A percentile compares a stretch with the other conserved stretches of the same genome.
Conservation (phyloP, 73 alveolate species). For the Symbiodinium natans region DNA sequence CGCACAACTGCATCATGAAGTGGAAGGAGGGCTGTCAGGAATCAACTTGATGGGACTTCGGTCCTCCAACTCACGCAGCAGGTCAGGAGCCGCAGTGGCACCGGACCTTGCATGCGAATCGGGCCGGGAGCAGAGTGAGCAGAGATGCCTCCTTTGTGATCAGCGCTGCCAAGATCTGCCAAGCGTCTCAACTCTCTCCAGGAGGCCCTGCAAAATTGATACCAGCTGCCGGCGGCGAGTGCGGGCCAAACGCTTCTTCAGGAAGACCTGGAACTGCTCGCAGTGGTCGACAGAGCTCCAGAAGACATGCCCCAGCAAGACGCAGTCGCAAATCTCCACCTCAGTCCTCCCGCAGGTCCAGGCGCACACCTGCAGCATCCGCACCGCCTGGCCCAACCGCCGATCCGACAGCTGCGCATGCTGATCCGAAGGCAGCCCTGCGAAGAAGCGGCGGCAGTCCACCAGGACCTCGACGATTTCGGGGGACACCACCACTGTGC, state of each 20-base stretch:
- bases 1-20: too few species aligned
- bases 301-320: conserved; percentile 41
- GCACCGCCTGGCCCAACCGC: conserved; percentile 82
- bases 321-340: conserved; percentile 68
- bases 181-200: conserved; percentile 72
- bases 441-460: conserved; percentile 39
- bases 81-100: neutral
- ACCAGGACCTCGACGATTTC: conserved; percentile 16
- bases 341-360: neutral
- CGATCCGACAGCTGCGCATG: conserved; percentile 53
- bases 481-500: neutral
- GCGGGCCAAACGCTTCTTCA: conserved; percentile 47
- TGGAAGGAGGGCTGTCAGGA: too few species aligned
- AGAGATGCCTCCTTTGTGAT: too few species aligned
- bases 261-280: conserved; percentile 11
- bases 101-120: too few species aligned
- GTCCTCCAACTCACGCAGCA: conserved; percentile 11
- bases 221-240: conserved; percentile 41
- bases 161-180: too few species aligned
- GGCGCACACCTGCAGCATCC: conserved; percentile 67
- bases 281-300: conserved; percentile 26
- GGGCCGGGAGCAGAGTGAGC: too few species aligned
- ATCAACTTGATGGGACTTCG: too few species aligned
- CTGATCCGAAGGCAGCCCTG: neutral
- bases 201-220: conserved; percentile 44